Conservation (phyloP, 2,329 filamentous ascomycete species). For the Escovopsis weberi region DNA sequence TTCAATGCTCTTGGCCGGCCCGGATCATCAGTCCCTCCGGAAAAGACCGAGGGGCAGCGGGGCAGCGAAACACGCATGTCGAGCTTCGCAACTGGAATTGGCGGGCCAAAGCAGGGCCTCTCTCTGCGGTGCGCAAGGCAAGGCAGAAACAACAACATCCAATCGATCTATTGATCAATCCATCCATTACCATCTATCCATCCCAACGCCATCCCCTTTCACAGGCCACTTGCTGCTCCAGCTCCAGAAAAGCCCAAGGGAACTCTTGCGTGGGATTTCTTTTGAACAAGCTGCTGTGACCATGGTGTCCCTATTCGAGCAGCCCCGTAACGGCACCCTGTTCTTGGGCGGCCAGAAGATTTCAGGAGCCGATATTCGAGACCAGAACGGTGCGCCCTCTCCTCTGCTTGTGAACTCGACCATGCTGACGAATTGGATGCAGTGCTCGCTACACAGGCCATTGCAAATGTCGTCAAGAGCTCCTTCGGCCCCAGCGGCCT, state of each 20-base stretch:
- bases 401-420: slow-evolving; percentile 5
- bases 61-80: slow-evolving; percentile 5
- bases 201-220: slow-evolving; percentile 2
- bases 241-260: slow-evolving; percentile 1
- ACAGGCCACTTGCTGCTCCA: not conserved
- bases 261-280: slow-evolving; percentile 4
- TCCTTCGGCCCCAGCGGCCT: slow-evolving; percentile 94
- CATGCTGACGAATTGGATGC: slow-evolving; percentile 9
- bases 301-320: slow-evolving; percentile 95
- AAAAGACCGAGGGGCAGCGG: slow-evolving; percentile 16
- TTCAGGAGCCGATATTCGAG: slow-evolving; percentile 87
- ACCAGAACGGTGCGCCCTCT: slow-evolving; percentile 64
- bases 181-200: not conserved
- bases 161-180: too few species aligned
- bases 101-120: slow-evolving; percentile 6
- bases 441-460: slow-evolving; percentile 92
- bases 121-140: not conserved
- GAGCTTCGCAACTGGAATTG: slow-evolving; percentile 8
- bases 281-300: slow-evolving; percentile 12
- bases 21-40: slow-evolving; percentile 5
- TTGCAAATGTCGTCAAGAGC: slow-evolving; percentile 97
- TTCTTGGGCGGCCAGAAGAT: slow-evolving; percentile 98
- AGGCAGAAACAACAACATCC: too few species aligned
- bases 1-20: too few species aligned
- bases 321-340: slow-evolving; percentile 85